Evolutionary conservation across 441 rosid species (phyloP), one percentile per base, ranked within the genome.

Genomic region (Sinapis alba): DNA sequence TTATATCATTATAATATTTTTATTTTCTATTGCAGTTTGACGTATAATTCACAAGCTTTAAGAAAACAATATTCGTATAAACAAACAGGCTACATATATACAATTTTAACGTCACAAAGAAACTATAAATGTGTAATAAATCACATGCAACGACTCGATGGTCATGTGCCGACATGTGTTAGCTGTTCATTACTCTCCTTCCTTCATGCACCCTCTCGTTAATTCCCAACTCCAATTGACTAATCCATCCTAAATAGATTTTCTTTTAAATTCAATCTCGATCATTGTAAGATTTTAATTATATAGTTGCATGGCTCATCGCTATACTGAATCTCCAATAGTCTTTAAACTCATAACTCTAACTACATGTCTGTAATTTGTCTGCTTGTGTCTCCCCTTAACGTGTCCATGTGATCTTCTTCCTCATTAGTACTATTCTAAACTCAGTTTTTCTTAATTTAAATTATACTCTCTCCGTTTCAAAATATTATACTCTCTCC

Each of bases 391-490:
- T 78, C 64, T 54, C 76, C 84, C 47, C 60, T 78, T 51, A 69
- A 75, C 83, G 79, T 82, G 87, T 81, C 85, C 91, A 92, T 86
- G 91, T 90, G 94, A 53, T 85, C 89, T 76, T 77, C 80, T 83
- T 78, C 71, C 45, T 68, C 82, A 81, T 80, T 62, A 81, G 76
- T 78, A 81, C 80, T 87, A 82, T 43, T 65, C 72, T 75, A 71
- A 65, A 32, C 57, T 32, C 62, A 16, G 7, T 10, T 76, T 3
- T 21, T 24, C 26, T 12, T 6, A 43, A 41, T 15, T 16, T 13
- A 13, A 41, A 13, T 41, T 41, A 30, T 5, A 28, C 0, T 6
- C 6, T 3, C 24, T 23, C 24, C 24, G 3, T 23, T 23, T 23
- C 24, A 23, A n/a, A n/a, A n/a, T n/a, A n/a, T n/a, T n/a, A n/a